Evolutionary conservation across 257 asterid genomes (phyloP).

Genomic region (Forsythia viridissima): DNA sequence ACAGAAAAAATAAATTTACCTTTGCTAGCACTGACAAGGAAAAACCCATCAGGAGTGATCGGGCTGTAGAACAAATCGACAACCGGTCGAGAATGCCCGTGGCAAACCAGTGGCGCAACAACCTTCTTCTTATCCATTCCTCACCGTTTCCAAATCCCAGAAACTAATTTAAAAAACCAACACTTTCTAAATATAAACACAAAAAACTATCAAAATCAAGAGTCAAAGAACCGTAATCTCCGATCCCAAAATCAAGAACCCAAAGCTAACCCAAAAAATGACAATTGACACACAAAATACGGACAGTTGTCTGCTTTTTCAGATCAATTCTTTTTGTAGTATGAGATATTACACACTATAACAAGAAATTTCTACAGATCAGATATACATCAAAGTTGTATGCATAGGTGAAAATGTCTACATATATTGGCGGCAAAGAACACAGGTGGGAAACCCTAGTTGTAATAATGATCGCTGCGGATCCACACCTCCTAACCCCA

Average conservation of each 20-base stretch:
- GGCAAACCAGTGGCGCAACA: slow-evolving; percentile 91
- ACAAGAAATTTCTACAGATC: slow-evolving; percentile 28
- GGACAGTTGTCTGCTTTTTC: slow-evolving; percentile 32
- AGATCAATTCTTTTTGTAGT: slow-evolving; percentile 18
- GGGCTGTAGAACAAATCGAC: slow-evolving; percentile 99
- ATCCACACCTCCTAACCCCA: slow-evolving; percentile 81
- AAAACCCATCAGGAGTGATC: slow-evolving; percentile 89
- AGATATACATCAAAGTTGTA: slow-evolving; percentile 22
- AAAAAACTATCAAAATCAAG: slow-evolving; percentile 14
- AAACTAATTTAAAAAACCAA: neutral
- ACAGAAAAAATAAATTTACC: slow-evolving; percentile 42
- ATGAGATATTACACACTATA: slow-evolving; percentile 6
- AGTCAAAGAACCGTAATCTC: slow-evolving; percentile 32
- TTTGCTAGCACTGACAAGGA: slow-evolving; percentile 99
- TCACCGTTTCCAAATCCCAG: slow-evolving; percentile 8
- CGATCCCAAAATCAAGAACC: slow-evolving; percentile 40
- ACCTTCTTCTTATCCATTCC: slow-evolving; percentile 93
- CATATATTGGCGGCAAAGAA: slow-evolving; percentile 54
- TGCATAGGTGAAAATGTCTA: slow-evolving; percentile 24
- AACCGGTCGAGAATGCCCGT: slow-evolving; percentile 98
- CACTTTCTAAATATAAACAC: slow-evolving; percentile 22
- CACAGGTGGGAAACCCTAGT: slow-evolving; percentile 77
- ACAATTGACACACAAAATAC: slow-evolving; percentile 47
- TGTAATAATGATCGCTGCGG: slow-evolving; percentile 36
- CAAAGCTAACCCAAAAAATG: slow-evolving; percentile 9